phyloP scores from a whole-genome alignment of 352 stramenopile genomes.

The Phytophthora hybrid region DNA sequence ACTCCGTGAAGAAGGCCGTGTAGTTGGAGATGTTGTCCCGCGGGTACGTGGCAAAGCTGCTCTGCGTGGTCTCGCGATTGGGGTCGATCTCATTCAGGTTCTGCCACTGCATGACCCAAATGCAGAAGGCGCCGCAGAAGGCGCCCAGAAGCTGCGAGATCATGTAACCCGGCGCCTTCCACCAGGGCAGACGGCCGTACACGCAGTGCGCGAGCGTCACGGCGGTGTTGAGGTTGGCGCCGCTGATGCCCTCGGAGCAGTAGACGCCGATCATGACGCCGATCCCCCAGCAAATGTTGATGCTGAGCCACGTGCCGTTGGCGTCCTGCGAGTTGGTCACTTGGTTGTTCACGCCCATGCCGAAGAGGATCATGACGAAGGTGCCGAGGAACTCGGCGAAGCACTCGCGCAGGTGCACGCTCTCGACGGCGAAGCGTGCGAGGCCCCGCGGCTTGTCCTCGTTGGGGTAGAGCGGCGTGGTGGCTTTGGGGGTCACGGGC shows the following conservation, averaged over 20 bases:
- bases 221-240: no score
- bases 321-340: conserved; percentile 62
- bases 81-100: conserved; percentile 54
- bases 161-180: no score
- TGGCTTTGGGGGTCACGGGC: conserved; percentile 24
- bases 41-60: conserved; percentile 52
- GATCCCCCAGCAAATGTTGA: conserved; percentile 60
- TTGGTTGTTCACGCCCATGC: conserved; percentile 67
- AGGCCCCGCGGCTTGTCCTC: conserved; percentile 1
- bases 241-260: conserved; percentile 45
- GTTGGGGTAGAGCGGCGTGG: not conserved
- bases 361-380: conserved; percentile 60
- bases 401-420: conserved; percentile 47
- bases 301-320: conserved; percentile 65
- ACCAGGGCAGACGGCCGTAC: no score
- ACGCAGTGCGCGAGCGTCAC: no score
- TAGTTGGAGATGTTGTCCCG: conserved; percentile 39
- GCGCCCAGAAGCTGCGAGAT: no score
- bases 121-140: no score
- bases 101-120: conserved; percentile 56
- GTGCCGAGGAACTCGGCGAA: conserved; percentile 57
- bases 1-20: conserved; percentile 55
- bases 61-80: conserved; percentile 34
- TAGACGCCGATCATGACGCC: conserved; percentile 63
- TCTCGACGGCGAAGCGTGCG: conserved; percentile 36